phyloP scores from a whole-genome alignment of 371 early-diverging fungal species.

The Syncephalis fuscata region DNA sequence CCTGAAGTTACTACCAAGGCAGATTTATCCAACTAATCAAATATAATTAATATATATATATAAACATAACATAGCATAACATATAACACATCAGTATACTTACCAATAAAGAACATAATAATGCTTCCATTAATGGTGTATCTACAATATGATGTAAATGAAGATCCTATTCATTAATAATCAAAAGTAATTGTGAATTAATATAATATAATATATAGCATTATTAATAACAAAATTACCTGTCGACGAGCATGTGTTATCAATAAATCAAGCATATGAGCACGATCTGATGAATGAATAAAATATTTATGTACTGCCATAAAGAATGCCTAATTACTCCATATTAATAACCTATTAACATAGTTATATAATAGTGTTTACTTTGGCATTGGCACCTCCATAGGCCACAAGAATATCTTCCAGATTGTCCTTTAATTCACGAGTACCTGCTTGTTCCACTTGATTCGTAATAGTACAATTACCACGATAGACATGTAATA shows the following conservation, averaged over 20 bases:
- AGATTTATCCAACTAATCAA: constrained; percentile 35
- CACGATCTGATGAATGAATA: neutral
- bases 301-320: constrained; percentile 5
- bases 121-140: constrained; percentile 5
- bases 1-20: constrained; percentile 38
- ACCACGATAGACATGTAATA: constrained; percentile 2
- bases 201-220: neutral
- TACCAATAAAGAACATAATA: constrained; percentile 5
- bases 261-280: constrained; percentile 3
- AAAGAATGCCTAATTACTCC: constrained; percentile 4
- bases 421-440: constrained; percentile 2
- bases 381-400: constrained; percentile 6
- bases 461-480: neutral
- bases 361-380: neutral
- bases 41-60: neutral
- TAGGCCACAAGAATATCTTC: constrained; percentile 3
- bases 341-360: neutral
- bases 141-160: constrained; percentile 6
- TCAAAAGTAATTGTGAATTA: too few species aligned
- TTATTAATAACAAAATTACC: neutral
- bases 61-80: neutral
- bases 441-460: neutral
- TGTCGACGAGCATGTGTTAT: constrained; percentile 2
- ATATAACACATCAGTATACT: neutral
- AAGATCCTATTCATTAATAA: neutral